Evolutionary conservation across 371 early-diverging fungal species (phyloP), one percentile per base, ranked within the genome.

Genomic region (Mortierella sp.): DNA sequence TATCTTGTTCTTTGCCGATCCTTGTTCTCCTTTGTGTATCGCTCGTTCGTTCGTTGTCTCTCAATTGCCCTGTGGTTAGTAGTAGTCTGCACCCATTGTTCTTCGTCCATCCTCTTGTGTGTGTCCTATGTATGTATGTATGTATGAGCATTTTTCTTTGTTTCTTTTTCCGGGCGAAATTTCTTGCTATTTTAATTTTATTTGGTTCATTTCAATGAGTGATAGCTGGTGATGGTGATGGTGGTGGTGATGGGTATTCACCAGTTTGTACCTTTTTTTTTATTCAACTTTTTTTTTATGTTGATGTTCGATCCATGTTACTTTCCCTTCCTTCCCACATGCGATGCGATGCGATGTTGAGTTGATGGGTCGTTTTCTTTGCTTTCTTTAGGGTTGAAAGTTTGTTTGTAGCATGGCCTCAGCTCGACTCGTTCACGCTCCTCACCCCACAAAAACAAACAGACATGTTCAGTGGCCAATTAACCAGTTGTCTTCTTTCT

Each of bases 291-390:
- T 48, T 19, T 48, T 48, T n/a, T 48, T n/a, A n/a, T n/a, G n/a
- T n/a, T n/a, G n/a, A n/a, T n/a, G n/a, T n/a, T 53, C 55, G 55
- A 53, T 53, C 53, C 53, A 14, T 52, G 11, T 34, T 31, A n/a
- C 48, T n/a, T 48, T 48, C 48, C 31, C 7, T 31, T 55, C 29
- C 58, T 55, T 58, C 34, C 58, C 34, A 58, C 58, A 58, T 61
- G 61, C 61, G 61, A 37, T 61, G 61, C 61, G 61, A 61, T 34
- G 34, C 34, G 61, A 61, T 61, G 55, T 14, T 29, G 61, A 10
- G 34, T 61, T 61, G 55, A 26, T 29, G 61, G 22, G 34, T 61
- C n/a, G 7, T 34, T 19, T 22, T 16, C 26, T 26, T 24, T 10
- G 16, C 16, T 16, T 61, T 61, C 22, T 61, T 61, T 61, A 34